A percentile compares a stretch with the other conserved stretches of the same genome.
Evolutionary conservation across 2,329 filamentous ascomycete genomes (phyloP).

Genomic region (Moelleriella libera): DNA sequence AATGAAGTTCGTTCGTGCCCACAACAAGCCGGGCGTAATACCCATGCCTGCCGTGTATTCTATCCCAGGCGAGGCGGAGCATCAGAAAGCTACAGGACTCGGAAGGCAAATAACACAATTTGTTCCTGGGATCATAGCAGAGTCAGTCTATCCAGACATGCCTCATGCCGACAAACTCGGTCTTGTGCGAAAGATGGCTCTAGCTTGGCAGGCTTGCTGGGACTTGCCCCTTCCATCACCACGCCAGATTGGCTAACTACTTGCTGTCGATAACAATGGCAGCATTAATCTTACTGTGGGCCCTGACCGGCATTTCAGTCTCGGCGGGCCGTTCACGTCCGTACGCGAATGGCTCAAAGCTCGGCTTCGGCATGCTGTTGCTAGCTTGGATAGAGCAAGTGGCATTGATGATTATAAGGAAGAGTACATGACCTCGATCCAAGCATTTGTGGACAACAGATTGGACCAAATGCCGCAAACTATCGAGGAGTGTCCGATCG

Average conservation of each 20-base stretch:
- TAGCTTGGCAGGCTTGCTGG: constrained; percentile 10
- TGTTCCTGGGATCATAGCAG: constrained; percentile 5
- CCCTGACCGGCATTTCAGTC: constrained; percentile 8
- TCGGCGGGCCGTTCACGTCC: constrained; percentile 7
- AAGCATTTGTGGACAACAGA: constrained; percentile 3
- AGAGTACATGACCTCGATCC: constrained; percentile 4
- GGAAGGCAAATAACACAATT: constrained; percentile 7
- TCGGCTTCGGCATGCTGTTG: constrained; percentile 4
- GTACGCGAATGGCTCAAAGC: constrained; percentile 8
- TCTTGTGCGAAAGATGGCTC: constrained; percentile 7
- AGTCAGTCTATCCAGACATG: constrained; percentile 4
- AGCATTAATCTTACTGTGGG: constrained; percentile 5
- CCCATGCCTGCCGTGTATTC: constrained; percentile 6
- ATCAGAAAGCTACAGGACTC: constrained; percentile 5
- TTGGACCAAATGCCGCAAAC: constrained; percentile 5
- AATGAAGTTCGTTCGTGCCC: constrained; percentile 3
- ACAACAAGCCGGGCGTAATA: constrained; percentile 1
- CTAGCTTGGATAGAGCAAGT: constrained; percentile 5
- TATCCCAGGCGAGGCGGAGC: constrained; percentile 5
- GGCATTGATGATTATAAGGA: constrained; percentile 6
- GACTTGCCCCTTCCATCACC: constrained; percentile 6
- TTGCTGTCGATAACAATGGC: constrained; percentile 5
- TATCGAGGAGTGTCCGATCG: constrained; percentile 7
- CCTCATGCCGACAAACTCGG: constrained; percentile 6
- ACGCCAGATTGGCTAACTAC: constrained; percentile 8